phyloP scores from a whole-genome alignment of 2,329 filamentous ascomycete species.

The Colletotrichum viniferum region DNA sequence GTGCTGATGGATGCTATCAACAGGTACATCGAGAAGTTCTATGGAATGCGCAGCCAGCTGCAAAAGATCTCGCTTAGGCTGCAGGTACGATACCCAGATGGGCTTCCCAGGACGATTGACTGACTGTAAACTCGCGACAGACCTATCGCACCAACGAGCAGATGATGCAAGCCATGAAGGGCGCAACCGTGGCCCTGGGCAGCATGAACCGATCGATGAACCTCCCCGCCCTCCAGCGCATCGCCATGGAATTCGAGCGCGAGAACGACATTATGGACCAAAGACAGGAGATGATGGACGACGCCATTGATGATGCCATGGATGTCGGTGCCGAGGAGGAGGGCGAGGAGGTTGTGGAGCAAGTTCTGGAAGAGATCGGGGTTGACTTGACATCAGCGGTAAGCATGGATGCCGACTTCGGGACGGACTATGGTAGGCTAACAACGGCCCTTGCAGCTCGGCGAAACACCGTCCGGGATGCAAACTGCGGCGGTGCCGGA shows the following conservation, averaged over 20 bases:
- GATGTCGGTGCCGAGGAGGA: conserved; percentile 91
- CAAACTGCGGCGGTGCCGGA: conserved; percentile 77
- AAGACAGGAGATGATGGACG: conserved; percentile 99
- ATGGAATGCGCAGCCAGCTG: conserved; percentile 94
- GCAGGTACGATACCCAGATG: conserved; percentile 63
- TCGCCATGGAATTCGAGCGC: conserved; percentile 98
- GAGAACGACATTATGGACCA: conserved; percentile 99
- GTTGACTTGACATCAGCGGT: conserved; percentile 91
- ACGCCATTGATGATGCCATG: conserved; percentile 96
- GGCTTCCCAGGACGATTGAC: neutral
- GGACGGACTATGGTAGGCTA: conserved; percentile 20
- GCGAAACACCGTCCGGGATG: conserved; percentile 86
- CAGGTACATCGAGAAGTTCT: conserved; percentile 97
- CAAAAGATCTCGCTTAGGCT: conserved; percentile 95
- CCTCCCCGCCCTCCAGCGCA: conserved; percentile 89
- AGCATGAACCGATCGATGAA: conserved; percentile 99
- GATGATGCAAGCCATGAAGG: conserved; percentile 99
- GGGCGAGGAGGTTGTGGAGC: conserved; percentile 94
- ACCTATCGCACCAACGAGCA: conserved; percentile 98
- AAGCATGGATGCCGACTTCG: conserved; percentile 39
- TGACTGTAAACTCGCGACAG: conserved; percentile 46
- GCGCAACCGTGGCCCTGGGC: conserved; percentile 87
- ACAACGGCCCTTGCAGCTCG: conserved; percentile 65
- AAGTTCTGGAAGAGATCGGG: conserved; percentile 95
- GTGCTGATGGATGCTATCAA: neutral